Evolutionary conservation across 1,284 basidiomycete genomes (phyloP).

Genomic region (Melampsora allii-populina): DNA sequence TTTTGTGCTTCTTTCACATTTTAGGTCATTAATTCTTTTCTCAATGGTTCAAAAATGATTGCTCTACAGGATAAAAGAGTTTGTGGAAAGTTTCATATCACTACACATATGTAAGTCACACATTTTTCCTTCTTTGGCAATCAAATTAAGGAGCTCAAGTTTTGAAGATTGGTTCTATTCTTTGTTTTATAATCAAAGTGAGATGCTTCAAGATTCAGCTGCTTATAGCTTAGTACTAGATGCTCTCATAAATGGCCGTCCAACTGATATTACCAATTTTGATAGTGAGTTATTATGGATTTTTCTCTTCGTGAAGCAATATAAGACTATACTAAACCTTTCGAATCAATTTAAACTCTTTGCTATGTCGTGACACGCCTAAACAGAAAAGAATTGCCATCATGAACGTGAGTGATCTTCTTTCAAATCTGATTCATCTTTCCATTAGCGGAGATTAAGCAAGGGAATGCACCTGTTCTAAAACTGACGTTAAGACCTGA

Average conservation of each 20-base stretch:
- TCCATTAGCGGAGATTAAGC: too few relatives aligned
- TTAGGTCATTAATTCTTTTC: not conserved
- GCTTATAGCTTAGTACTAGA: not conserved
- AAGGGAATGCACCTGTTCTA: too few relatives aligned
- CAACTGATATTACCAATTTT: not conserved
- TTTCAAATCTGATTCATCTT: too few relatives aligned
- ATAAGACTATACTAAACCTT: not conserved
- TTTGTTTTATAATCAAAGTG: not conserved
- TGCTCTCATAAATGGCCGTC: not conserved
- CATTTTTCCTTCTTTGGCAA: not conserved
- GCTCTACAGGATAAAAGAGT: not conserved
- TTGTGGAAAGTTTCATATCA: not conserved
- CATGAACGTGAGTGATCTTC: too few relatives aligned
- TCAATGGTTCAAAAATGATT: not conserved
- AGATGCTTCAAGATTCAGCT: constrained; percentile 3
- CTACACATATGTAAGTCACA: not conserved
- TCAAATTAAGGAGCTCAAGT: not conserved
- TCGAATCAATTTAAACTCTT: not conserved
- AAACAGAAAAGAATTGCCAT: too few relatives aligned
- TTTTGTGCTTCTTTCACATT: not conserved
- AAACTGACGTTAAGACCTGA: too few relatives aligned
- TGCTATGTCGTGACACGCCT: not conserved
- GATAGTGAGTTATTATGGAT: not conserved
- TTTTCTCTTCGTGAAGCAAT: not conserved
- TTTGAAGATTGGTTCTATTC: not conserved